Evolutionary conservation across 192 early-diverging fungal genomes (phyloP).

Genomic region (Kickxella alabastrina): DNA sequence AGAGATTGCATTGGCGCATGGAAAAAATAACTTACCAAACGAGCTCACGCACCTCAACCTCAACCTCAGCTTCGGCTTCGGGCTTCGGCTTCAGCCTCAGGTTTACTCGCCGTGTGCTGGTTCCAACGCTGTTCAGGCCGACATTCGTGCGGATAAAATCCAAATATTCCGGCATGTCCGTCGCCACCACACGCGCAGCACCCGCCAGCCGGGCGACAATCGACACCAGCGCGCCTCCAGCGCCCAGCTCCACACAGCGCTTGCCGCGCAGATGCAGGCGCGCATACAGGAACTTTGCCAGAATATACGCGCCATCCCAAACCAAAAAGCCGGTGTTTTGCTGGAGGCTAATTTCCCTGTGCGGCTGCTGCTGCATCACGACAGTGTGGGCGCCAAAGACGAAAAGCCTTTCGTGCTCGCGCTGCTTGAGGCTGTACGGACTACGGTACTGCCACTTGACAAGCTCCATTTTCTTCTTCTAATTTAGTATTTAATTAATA

Average conservation of each 20-base stretch:
- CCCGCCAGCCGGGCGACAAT: conserved; percentile 4
- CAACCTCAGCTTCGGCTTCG: too few relatives aligned
- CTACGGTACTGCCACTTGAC: conserved; percentile 25
- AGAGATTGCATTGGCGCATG: too few relatives aligned
- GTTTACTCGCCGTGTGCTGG: too few relatives aligned
- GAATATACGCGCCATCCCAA: conserved; percentile 30
- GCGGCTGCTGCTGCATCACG: conserved; percentile 9
- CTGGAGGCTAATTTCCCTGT: conserved; percentile 6
- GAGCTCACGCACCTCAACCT: too few relatives aligned
- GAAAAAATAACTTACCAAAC: too few relatives aligned
- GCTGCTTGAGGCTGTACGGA: conserved; percentile 12
- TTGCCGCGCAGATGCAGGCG: conserved; percentile 4
- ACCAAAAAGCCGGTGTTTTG: conserved; percentile 25
- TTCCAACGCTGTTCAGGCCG: too few relatives aligned
- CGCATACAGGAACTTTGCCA: conserved; percentile 14
- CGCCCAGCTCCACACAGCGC: conserved; percentile 16
- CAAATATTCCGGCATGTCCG: conserved; percentile 15
- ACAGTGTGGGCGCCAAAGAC: conserved; percentile 21
- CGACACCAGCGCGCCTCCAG: conserved; percentile 21
- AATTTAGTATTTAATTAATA: neutral
- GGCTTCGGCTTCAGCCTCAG: too few relatives aligned
- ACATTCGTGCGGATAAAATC: conserved; percentile 9
- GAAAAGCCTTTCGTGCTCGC: conserved; percentile 9
- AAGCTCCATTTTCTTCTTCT: conserved; percentile 5
- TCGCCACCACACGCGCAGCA: conserved; percentile 8